Percentiles rank a stretch among this genome's conserved stretches.
phyloP scores from a whole-genome alignment of 768 basidiomycete genomes.

The Trametes elegans region DNA sequence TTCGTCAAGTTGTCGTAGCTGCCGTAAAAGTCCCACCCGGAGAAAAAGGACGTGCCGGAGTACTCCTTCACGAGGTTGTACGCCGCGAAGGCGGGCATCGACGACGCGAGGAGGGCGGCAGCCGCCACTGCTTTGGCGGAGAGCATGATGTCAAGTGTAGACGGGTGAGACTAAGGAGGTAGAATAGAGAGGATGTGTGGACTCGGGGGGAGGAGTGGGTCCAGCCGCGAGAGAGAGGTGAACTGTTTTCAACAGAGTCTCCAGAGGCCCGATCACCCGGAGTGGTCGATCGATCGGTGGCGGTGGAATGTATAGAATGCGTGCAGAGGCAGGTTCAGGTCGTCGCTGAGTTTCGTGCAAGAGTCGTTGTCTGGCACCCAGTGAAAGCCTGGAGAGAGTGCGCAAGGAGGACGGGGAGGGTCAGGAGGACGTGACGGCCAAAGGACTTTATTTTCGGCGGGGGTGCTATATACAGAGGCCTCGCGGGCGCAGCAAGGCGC shows the following conservation, averaged over 20 bases:
- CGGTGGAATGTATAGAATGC: no score
- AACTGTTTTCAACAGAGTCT: no score
- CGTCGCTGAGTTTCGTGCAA: no score
- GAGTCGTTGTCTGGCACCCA: no score
- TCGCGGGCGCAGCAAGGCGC: conserved; percentile 4
- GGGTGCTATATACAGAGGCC: not conserved
- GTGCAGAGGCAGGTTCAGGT: not conserved
- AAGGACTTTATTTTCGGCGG: not conserved
- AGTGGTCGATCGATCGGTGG: no score
- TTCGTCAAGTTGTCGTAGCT: conserved; percentile 36
- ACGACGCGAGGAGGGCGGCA: conserved; percentile 6
- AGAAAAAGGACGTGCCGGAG: conserved; percentile 40
- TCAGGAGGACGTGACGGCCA: no score
- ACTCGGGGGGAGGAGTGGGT: no score
- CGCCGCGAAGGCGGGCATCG: conserved; percentile 16
- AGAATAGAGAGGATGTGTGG: not conserved
- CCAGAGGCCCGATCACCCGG: no score
- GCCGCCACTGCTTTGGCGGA: not conserved
- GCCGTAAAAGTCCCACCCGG: conserved; percentile 43
- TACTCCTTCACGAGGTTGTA: conserved; percentile 38
- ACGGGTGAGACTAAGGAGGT: not conserved
- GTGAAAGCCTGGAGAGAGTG: not conserved
- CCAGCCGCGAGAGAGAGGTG: no score
- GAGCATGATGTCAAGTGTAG: not conserved
- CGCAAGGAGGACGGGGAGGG: no score